Percentiles rank a stretch among this genome's conserved stretches.
phyloP scores from a whole-genome alignment of 495 filamentous ascomycete genomes.

The Paragyromitra xinjiangensis region DNA sequence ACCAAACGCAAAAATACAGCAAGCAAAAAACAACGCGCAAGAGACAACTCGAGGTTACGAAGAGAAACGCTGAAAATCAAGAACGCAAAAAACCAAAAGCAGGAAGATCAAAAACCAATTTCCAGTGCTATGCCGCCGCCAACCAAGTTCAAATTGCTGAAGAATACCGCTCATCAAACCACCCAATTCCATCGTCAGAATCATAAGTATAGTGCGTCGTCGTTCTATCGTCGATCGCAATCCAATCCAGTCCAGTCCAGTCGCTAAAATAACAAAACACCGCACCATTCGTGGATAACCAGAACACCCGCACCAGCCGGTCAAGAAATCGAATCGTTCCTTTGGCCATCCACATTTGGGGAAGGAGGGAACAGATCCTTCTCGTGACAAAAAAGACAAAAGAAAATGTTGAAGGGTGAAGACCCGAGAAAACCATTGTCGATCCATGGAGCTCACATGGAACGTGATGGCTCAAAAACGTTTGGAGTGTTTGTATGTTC shows the following conservation, averaged over 20 bases:
- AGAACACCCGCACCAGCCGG: constrained; percentile 30
- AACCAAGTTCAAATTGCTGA: constrained; percentile 50
- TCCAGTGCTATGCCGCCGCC: constrained; percentile 58
- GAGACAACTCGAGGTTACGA: constrained; percentile 44
- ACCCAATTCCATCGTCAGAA: constrained; percentile 48
- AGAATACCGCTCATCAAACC: constrained; percentile 57
- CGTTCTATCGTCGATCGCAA: constrained; percentile 42
- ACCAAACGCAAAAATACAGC: constrained; percentile 52
- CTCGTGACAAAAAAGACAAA: constrained; percentile 42
- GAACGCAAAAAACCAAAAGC: constrained; percentile 56
- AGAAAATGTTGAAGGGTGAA: constrained; percentile 54
- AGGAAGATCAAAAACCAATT: constrained; percentile 59
- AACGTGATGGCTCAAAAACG: constrained; percentile 21
- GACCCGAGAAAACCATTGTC: constrained; percentile 40
- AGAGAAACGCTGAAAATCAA: constrained; percentile 52
- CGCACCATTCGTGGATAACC: constrained; percentile 33
- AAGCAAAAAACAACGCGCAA: constrained; percentile 45
- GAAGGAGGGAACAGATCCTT: constrained; percentile 17
- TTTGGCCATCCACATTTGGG: constrained; percentile 36
- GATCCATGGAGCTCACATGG: constrained; percentile 32
- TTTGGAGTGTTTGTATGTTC: constrained; percentile 38
- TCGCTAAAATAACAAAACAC: constrained; percentile 48
- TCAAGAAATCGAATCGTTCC: constrained; percentile 17
- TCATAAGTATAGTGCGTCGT: constrained; percentile 39
- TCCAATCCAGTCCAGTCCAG: constrained; percentile 37